phyloP scores from a whole-genome alignment of 2,329 filamentous ascomycete species.

The Mycosphaerelloides madeirae region DNA sequence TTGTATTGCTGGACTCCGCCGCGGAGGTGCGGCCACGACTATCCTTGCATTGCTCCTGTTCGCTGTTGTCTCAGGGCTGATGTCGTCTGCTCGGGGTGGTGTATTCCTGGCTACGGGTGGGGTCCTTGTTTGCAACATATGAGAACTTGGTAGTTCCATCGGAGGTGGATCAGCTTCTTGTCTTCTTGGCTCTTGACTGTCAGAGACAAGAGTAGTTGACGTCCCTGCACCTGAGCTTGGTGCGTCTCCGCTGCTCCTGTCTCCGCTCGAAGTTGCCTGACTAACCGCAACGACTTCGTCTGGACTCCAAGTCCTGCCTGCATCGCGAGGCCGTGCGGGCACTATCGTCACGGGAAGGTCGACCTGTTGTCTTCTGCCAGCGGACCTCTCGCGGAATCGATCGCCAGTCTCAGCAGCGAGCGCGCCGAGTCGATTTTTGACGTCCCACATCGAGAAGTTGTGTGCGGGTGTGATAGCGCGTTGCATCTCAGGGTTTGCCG shows the following conservation, averaged over 20 bases:
- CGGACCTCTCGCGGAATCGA: conserved; percentile 38
- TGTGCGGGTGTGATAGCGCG: conserved; percentile 37
- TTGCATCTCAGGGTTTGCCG: conserved; percentile 16
- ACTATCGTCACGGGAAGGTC: conserved; percentile 57
- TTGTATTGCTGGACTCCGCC: conserved; percentile 11
- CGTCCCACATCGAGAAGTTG: conserved; percentile 40
- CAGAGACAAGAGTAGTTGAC: conserved; percentile 14
- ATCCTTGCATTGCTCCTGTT: conserved; percentile 12
- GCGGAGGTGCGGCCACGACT: conserved; percentile 24
- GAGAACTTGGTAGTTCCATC: neutral
- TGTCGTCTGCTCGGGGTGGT: conserved; percentile 28
- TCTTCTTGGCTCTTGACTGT: conserved; percentile 6
- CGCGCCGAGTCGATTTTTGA: conserved; percentile 44
- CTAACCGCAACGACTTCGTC: conserved; percentile 8
- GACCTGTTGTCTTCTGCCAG: conserved; percentile 32
- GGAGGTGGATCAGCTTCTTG: neutral
- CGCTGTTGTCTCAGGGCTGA: conserved; percentile 19
- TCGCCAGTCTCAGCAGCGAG: conserved; percentile 47
- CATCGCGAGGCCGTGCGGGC: conserved; percentile 51
- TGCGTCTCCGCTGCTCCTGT: conserved; percentile 1
- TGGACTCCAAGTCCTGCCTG: conserved; percentile 52
- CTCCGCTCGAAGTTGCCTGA: conserved; percentile 5
- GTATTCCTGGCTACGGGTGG: conserved; percentile 8
- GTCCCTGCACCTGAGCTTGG: conserved; percentile 12
- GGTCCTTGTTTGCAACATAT: neutral